Conservation (phyloP, 2,329 filamentous ascomycete genomes). For the Sporothrix protearum region DNA sequence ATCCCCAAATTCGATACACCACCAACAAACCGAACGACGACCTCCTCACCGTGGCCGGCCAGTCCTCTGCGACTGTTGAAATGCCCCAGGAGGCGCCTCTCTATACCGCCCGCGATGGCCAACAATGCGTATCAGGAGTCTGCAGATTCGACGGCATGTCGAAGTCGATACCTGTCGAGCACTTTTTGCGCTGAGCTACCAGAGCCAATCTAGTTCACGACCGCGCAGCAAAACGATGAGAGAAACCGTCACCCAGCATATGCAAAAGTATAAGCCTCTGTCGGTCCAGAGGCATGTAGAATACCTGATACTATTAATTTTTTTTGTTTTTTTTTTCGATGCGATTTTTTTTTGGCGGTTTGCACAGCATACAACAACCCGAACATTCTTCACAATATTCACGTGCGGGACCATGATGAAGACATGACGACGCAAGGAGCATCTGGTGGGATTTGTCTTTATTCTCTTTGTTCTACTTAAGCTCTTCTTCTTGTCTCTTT, state of each 20-base stretch:
- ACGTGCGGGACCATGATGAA: slow-evolving; percentile 27
- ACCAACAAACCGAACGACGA: neutral
- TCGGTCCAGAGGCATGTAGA: neutral
- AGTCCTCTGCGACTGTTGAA: neutral
- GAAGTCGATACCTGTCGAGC: too few species aligned
- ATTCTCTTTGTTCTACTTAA: slow-evolving; percentile 13
- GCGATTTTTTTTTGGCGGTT: neutral
- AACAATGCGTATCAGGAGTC: neutral
- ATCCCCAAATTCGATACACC: too few species aligned
- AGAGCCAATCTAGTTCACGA: neutral
- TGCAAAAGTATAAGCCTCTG: neutral
- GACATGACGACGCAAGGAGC: slow-evolving; percentile 24
- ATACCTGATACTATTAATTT: neutral
- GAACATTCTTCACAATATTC: neutral
- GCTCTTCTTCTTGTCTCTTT: neutral
- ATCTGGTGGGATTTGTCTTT: slow-evolving; percentile 18
- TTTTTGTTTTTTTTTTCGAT: neutral
- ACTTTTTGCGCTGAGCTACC: neutral
- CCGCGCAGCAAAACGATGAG: neutral
- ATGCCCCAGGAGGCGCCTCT: neutral
- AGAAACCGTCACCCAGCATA: neutral
- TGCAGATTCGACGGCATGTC: neutral
- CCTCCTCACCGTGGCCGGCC: neutral
- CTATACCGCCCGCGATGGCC: neutral
- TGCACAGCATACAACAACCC: neutral